Percentiles rank a stretch among this genome's conserved stretches.
phyloP scores from a whole-genome alignment of 805 yeast genomes.

The Ogataea corticis region DNA sequence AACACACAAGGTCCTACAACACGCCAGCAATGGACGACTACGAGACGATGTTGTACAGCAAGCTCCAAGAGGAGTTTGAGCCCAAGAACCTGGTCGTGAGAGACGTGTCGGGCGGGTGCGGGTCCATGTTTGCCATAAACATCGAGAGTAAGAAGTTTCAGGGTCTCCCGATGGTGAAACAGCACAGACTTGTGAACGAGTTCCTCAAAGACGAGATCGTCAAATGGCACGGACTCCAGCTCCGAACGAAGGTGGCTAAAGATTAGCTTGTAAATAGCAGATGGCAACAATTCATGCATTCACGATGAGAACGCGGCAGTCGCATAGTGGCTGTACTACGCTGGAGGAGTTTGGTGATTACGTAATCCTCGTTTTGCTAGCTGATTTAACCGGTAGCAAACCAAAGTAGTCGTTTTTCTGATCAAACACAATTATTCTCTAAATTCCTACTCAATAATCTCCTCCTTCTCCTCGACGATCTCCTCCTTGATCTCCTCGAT shows the following conservation, averaged over 20 bases:
- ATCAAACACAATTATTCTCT: background rate
- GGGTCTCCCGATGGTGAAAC: constrained; percentile 83
- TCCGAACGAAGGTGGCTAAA: constrained; percentile 63
- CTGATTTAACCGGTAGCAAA: too few relatives aligned
- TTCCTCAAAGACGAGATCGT: constrained; percentile 79
- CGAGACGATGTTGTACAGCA: constrained; percentile 62
- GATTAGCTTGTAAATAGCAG: constrained; percentile 8
- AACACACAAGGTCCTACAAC: constrained; percentile 1
- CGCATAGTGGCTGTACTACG: too few relatives aligned
- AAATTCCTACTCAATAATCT: constrained; percentile 53
- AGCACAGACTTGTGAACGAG: constrained; percentile 86
- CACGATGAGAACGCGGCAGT: too few relatives aligned
- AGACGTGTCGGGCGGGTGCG: constrained; percentile 95
- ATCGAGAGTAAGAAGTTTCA: constrained; percentile 73
- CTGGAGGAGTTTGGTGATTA: too few relatives aligned
- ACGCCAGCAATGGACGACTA: constrained; percentile 48
- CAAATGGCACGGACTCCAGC: constrained; percentile 93
- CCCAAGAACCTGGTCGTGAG: constrained; percentile 68
- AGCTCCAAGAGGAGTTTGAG: constrained; percentile 51
- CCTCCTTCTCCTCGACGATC: constrained; percentile 69
- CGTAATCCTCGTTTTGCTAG: too few relatives aligned
- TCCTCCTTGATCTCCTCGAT: constrained; percentile 81
- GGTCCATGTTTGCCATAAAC: constrained; percentile 92
- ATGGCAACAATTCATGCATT: background rate
- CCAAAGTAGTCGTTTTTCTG: too few relatives aligned